A percentile compares a stretch with the other conserved stretches of the same genome.
Conservation (phyloP, 352 stramenopile genomes). For the Pythium aquatile region DNA sequence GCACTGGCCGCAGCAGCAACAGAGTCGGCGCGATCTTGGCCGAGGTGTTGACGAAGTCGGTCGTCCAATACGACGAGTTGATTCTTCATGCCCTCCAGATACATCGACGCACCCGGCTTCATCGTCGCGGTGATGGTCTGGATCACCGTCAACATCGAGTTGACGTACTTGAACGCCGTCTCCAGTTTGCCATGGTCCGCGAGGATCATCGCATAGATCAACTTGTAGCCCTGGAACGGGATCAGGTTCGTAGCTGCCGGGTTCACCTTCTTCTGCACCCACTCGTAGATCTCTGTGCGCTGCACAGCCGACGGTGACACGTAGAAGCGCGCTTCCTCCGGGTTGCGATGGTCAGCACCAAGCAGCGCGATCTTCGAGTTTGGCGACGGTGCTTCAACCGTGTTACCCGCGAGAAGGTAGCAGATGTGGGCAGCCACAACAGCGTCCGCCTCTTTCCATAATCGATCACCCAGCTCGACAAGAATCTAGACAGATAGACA, state of each 20-base stretch:
- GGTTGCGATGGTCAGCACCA: conserved; percentile 69
- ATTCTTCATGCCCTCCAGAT: conserved; percentile 87
- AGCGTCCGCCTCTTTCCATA: conserved; percentile 66
- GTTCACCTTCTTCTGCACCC: conserved; percentile 66
- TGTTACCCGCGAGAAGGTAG: conserved; percentile 72
- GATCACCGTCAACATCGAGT: conserved; percentile 80
- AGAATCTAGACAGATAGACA: conserved; percentile 48
- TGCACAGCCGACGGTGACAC: conserved; percentile 76
- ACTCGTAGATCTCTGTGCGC: conserved; percentile 86
- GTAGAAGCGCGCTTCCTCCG: conserved; percentile 77
- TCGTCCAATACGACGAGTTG: conserved; percentile 86
- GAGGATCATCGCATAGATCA: conserved; percentile 86
- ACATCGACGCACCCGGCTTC: conserved; percentile 83
- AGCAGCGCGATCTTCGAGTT: conserved; percentile 80
- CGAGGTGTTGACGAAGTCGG: conserved; percentile 80
- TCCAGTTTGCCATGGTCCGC: conserved; percentile 83
- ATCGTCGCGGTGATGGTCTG: conserved; percentile 70
- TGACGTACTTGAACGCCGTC: conserved; percentile 86
- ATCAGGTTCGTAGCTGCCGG: conserved; percentile 61
- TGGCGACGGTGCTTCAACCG: conserved; percentile 73
- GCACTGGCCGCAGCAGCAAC: conserved; percentile 44
- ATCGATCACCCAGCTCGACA: conserved; percentile 74
- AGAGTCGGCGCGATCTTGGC: conserved; percentile 68
- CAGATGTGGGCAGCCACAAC: conserved; percentile 78
- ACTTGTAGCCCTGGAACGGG: conserved; percentile 88